phyloP scores from a whole-genome alignment of 495 filamentous ascomycete genomes.

The Trichocladium antarcticum region DNA sequence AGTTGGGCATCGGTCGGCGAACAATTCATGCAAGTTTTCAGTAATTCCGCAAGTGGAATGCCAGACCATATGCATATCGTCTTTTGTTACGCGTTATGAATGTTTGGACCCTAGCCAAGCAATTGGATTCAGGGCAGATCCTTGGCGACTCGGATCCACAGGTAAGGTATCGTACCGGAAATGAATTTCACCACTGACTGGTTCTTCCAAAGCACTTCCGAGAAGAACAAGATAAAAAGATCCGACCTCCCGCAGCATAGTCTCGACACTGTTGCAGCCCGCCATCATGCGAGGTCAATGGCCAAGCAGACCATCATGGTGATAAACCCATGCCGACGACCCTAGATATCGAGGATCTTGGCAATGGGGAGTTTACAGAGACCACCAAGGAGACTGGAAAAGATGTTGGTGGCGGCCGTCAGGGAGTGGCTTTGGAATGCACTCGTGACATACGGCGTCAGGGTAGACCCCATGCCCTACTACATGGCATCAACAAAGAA shows the following conservation, averaged over 20 bases:
- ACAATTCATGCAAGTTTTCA: too few relatives aligned
- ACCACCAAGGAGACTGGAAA: conserved; percentile 48
- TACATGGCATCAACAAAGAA: conserved; percentile 40
- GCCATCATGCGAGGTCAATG: conserved; percentile 42
- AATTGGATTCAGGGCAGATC: too few relatives aligned
- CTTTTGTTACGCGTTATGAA: too few relatives aligned
- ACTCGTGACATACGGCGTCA: conserved; percentile 39
- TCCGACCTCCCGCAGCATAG: conserved; percentile 36
- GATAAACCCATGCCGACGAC: conserved; percentile 39
- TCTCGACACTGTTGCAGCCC: conserved; percentile 38
- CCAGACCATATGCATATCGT: too few relatives aligned
- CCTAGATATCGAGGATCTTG: conserved; percentile 56
- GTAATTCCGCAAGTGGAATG: too few relatives aligned
- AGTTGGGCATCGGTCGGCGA: too few relatives aligned
- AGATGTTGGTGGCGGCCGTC: conserved; percentile 36
- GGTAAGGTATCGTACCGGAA: too few relatives aligned
- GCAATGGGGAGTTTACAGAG: conserved; percentile 49
- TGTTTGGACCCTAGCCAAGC: too few relatives aligned
- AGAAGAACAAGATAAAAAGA: too few relatives aligned
- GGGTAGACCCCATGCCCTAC: conserved; percentile 29
- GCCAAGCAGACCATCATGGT: conserved; percentile 28
- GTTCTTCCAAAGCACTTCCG: too few relatives aligned
- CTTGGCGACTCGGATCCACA: too few relatives aligned
- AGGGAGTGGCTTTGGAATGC: conserved; percentile 38
- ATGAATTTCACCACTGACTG: too few relatives aligned